These are phyloP conservation scores for Saccharum spontaneum DNA, from an alignment of 176 grass and related monocot genomes.

Conservation along the genomic window DNA sequence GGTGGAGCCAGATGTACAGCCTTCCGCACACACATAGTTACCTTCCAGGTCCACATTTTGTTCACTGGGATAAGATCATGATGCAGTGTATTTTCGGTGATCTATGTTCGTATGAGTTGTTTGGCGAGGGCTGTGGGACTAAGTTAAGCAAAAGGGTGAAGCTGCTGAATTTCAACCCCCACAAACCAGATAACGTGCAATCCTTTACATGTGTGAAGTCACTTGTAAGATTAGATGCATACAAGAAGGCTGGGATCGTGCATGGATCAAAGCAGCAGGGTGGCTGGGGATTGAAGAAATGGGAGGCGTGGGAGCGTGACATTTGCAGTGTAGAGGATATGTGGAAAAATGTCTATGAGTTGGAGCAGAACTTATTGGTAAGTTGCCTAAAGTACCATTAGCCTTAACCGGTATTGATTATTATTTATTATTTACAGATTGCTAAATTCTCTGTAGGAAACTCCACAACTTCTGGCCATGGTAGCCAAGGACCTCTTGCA, in stretches of 20 bases:
- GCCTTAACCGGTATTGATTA: background rate
- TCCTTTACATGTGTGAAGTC: constrained; percentile 25
- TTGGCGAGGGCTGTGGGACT: background rate
- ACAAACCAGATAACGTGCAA: background rate
- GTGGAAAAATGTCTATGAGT: background rate
- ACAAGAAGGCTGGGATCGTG: constrained; percentile 17
- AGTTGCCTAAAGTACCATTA: background rate
- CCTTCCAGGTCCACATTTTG: constrained; percentile 11
- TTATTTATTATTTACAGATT: background rate
- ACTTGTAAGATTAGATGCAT: constrained; percentile 39
- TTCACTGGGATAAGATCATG: constrained; percentile 29
- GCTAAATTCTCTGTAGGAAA: background rate
- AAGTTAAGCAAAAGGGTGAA: background rate
- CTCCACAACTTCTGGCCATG: background rate
- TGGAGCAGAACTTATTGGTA: constrained; percentile 21
- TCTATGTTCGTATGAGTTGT: constrained; percentile 16
- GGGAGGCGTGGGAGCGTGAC: constrained; percentile 1
- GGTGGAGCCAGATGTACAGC: constrained; percentile 19
- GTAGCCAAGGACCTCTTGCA: background rate
- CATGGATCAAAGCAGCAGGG: constrained; percentile 2
- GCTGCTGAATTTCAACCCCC: constrained; percentile 1
- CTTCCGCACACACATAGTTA: background rate
- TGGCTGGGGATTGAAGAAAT: constrained; percentile 40
- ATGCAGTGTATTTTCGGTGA: background rate
- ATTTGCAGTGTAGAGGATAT: background rate